phyloP scores from a whole-genome alignment of 768 basidiomycete species.

The Phlegmacium glaucopus region DNA sequence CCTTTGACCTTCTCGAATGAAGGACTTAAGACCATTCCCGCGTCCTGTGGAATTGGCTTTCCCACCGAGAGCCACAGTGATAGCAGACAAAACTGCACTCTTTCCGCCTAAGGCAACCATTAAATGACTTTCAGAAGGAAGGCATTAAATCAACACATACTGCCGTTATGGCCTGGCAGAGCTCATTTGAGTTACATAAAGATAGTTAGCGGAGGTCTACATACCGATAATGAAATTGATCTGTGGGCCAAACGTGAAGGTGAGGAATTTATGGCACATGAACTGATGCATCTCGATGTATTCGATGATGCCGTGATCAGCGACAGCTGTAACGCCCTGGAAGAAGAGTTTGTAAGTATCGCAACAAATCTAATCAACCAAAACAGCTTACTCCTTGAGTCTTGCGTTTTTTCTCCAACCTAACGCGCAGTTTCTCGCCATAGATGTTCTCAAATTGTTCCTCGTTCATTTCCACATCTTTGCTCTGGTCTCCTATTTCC shows the following conservation, averaged over 20 bases:
- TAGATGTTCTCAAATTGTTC: conserved; percentile 63
- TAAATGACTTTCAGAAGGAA: not conserved
- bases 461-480: conserved; percentile 54
- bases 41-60: conserved; percentile 92
- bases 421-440: conserved; percentile 51
- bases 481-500: conserved; percentile 23
- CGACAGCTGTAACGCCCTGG: conserved; percentile 51
- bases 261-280: conserved; percentile 90
- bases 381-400: conserved; percentile 41
- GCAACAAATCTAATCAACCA: conserved; percentile 3
- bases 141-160: conserved; percentile 39
- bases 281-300: conserved; percentile 86
- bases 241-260: conserved; percentile 84
- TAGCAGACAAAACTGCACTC: conserved; percentile 89
- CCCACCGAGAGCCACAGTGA: conserved; percentile 91
- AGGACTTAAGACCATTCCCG: conserved; percentile 77
- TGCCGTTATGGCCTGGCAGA: conserved; percentile 81
- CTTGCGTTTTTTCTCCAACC: conserved; percentile 45
- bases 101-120: conserved; percentile 67
- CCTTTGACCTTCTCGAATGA: conserved; percentile 83
- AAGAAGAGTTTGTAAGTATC: not conserved
- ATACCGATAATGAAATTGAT: conserved; percentile 96
- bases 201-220: conserved; percentile 12
- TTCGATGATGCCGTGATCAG: conserved; percentile 87
- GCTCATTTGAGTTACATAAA: conserved; percentile 1